These are phyloP conservation scores for Exophiala oligosperma DNA, from an alignment of 2,329 filamentous ascomycete genomes.

Conservation along the genomic window DNA sequence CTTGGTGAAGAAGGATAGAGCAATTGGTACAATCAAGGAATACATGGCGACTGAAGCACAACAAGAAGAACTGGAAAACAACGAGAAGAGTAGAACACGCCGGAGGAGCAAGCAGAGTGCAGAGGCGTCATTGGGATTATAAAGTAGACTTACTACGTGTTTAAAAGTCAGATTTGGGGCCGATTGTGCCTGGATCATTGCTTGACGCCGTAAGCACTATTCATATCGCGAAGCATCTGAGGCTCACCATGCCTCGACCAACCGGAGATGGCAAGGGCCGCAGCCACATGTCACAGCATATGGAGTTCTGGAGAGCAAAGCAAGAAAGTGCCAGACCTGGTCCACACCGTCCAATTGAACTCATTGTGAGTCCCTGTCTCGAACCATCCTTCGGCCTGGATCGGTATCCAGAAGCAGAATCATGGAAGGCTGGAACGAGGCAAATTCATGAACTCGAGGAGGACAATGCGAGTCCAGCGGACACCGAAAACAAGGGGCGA, in stretches of 20 bases:
- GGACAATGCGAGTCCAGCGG: no score
- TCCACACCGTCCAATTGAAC: not conserved
- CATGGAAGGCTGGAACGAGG: no score
- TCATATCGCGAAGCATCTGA: no score
- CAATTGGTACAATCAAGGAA: conserved; percentile 13
- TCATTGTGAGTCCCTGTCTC: no score
- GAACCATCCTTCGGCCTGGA: no score
- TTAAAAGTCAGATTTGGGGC: not conserved
- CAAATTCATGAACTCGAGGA: no score
- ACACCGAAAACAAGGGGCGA: not conserved
- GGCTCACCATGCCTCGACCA: not conserved
- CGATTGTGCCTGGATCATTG: conserved; percentile 7
- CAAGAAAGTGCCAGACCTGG: no score
- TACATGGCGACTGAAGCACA: conserved; percentile 11
- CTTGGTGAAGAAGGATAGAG: conserved; percentile 12
- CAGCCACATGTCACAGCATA: conserved; percentile 7
- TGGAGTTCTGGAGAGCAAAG: no score
- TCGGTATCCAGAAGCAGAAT: no score
- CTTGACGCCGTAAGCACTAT: conserved; percentile 21
- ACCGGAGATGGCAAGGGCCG: conserved; percentile 1
- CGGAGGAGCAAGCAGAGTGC: not conserved
- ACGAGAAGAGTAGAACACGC: not conserved
- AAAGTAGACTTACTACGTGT: not conserved
- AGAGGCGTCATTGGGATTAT: not conserved
- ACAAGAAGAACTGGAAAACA: conserved; percentile 1